Percentiles rank a stretch among this genome's conserved stretches.
Evolutionary conservation across 1,284 basidiomycete species (phyloP).

Genomic region (Cutaneotrichosporon sp.): DNA sequence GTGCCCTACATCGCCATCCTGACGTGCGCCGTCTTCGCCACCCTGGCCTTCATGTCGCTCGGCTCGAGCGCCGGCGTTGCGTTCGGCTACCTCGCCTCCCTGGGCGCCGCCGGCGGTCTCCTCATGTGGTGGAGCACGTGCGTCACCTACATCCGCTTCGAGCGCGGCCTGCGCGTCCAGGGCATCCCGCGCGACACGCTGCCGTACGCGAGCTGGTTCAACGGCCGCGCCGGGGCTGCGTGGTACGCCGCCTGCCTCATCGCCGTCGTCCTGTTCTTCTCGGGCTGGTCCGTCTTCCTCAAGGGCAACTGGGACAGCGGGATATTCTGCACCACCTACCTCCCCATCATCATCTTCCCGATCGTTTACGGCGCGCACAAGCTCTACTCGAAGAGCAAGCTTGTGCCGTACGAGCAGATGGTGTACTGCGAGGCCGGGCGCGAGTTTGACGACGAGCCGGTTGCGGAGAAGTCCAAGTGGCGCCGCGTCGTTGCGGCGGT

Average conservation of each 20-base stretch:
- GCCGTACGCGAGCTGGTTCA: slow-evolving; percentile 2
- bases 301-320: slow-evolving; percentile 3
- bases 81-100: slow-evolving; percentile 74
- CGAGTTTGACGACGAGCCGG: background rate
- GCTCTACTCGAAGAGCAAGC: background rate
- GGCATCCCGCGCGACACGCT: slow-evolving; percentile 19
- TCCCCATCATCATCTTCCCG: slow-evolving; percentile 14
- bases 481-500: background rate
- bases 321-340: slow-evolving; percentile 14
- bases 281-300: slow-evolving; percentile 16
- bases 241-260: slow-evolving; percentile 4
- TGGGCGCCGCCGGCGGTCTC: slow-evolving; percentile 60
- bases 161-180: slow-evolving; percentile 31
- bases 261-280: slow-evolving; percentile 16
- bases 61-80: slow-evolving; percentile 64
- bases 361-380: slow-evolving; percentile 13
- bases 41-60: slow-evolving; percentile 62
- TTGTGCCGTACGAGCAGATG: slow-evolving; percentile 11
- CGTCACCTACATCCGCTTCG: slow-evolving; percentile 35
- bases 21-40: slow-evolving; percentile 65
- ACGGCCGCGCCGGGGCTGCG: background rate
- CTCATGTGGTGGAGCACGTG: slow-evolving; percentile 64
- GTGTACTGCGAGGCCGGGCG: background rate
- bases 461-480: background rate
- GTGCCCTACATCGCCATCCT: slow-evolving; percentile 60